phyloP scores from a whole-genome alignment of 768 basidiomycete species.

The Scleroderma bovista region DNA sequence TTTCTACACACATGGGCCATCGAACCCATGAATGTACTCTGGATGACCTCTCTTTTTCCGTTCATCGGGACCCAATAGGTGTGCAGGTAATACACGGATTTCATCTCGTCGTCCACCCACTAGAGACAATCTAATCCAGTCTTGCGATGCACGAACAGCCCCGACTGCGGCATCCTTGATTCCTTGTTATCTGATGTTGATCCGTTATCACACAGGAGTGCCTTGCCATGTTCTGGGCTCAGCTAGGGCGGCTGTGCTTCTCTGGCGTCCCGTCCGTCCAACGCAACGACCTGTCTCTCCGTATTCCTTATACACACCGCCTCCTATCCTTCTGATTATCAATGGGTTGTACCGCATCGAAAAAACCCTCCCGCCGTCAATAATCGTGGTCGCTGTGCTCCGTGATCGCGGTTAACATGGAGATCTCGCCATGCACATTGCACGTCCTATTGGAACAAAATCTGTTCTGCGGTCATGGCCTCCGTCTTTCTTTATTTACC shows the following conservation, averaged over 20 bases:
- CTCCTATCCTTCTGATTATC: neutral
- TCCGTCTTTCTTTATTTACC: neutral
- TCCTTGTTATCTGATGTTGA: too few relatives aligned
- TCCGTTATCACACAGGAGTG: neutral
- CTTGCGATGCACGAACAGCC: neutral
- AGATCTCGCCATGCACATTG: neutral
- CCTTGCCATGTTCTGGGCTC: neutral
- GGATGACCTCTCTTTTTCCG: too few relatives aligned
- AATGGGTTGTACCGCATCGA: neutral
- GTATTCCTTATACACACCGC: neutral
- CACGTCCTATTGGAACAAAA: too few relatives aligned
- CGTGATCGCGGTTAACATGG: neutral
- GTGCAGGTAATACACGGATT: neutral
- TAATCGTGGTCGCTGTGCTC: neutral
- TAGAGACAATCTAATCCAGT: neutral
- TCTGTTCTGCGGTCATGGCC: neutral
- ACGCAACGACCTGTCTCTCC: neutral
- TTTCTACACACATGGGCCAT: too few relatives aligned
- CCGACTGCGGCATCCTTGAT: neutral
- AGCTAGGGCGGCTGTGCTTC: neutral
- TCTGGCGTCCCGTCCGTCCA: neutral
- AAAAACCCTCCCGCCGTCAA: neutral
- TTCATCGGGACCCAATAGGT: too few relatives aligned
- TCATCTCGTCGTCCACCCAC: neutral
- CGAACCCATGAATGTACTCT: too few relatives aligned